These are phyloP conservation scores for Globisporangium spinosum DNA, from an alignment of 352 stramenopile species.

Conservation along the genomic window DNA sequence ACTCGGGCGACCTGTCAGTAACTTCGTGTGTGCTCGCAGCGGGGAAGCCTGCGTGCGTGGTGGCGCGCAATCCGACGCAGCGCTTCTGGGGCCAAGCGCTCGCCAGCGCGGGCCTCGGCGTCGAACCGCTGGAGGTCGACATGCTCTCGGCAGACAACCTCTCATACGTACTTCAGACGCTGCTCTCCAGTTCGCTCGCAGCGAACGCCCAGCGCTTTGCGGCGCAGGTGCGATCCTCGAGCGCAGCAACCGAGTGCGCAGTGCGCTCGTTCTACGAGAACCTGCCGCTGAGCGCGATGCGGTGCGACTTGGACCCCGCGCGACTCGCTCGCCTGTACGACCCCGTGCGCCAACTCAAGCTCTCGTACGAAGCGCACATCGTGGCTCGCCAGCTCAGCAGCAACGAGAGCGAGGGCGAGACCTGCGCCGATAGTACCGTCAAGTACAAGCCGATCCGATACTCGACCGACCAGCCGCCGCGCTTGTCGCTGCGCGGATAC, in stretches of 20 bases:
- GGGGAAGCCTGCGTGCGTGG: constrained; percentile 46
- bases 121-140: constrained; percentile 38
- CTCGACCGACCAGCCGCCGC: constrained; percentile 41
- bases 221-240: constrained; percentile 29
- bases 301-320: constrained; percentile 60
- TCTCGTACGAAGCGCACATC: constrained; percentile 68
- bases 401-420: constrained; percentile 16
- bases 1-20: constrained; percentile 60
- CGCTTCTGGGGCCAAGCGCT: constrained; percentile 57
- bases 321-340: constrained; percentile 70
- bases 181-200: constrained; percentile 30
- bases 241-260: constrained; percentile 40
- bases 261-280: constrained; percentile 63
- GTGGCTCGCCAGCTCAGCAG: constrained; percentile 44
- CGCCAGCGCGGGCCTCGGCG: constrained; percentile 33
- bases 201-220: constrained; percentile 30
- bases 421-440: constrained; percentile 14
- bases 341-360: constrained; percentile 53
- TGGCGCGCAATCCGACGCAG: constrained; percentile 35
- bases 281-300: constrained; percentile 63
- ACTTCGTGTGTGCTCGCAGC: constrained; percentile 41
- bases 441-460: constrained; percentile 83
- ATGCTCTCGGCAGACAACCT: constrained; percentile 34
- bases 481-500: constrained; percentile 44
- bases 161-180: constrained; percentile 32